phyloP scores from a whole-genome alignment of 2,329 filamentous ascomycete genomes.

The Fusarium transvaalense region DNA sequence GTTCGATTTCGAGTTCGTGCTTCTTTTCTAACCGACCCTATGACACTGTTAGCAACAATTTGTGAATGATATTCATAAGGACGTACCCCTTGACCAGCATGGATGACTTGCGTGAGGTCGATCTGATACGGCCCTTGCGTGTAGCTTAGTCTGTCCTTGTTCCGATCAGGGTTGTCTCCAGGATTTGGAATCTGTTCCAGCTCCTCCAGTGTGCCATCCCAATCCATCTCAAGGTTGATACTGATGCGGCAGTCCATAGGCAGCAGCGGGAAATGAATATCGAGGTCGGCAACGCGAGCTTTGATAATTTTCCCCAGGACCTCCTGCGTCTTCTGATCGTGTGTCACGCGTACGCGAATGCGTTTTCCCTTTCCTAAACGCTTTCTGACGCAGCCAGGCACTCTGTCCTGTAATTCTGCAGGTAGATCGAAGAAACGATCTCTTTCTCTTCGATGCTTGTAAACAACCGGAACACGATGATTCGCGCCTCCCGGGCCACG shows the following conservation, averaged over 20 bases:
- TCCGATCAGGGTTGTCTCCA: conserved; percentile 69
- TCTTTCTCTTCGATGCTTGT: conserved; percentile 83
- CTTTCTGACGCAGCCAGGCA: conserved; percentile 74
- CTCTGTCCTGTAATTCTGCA: conserved; percentile 65
- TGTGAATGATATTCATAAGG: neutral
- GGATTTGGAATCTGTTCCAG: conserved; percentile 59
- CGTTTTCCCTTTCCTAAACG: conserved; percentile 65
- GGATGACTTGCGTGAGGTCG: conserved; percentile 91
- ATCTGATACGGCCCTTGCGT: conserved; percentile 88
- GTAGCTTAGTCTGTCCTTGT: conserved; percentile 94
- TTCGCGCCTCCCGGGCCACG: conserved; percentile 59
- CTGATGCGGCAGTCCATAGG: conserved; percentile 93
- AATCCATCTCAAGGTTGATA: conserved; percentile 93
- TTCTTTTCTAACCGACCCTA: conserved; percentile 69
- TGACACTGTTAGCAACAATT: conserved; percentile 10
- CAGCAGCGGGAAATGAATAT: conserved; percentile 81
- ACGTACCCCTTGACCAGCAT: conserved; percentile 57
- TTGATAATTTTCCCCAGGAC: conserved; percentile 90
- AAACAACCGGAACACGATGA: conserved; percentile 74
- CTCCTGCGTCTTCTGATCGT: conserved; percentile 77
- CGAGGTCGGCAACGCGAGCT: conserved; percentile 86
- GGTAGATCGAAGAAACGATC: conserved; percentile 88
- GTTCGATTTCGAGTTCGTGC: conserved; percentile 85
- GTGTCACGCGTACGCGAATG: conserved; percentile 72
- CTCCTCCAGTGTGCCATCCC: conserved; percentile 75